Evolutionary conservation across 73 alveolate genomes (phyloP), one percentile per base, ranked within the genome.

Genomic region (Durusdinium trenchii): DNA sequence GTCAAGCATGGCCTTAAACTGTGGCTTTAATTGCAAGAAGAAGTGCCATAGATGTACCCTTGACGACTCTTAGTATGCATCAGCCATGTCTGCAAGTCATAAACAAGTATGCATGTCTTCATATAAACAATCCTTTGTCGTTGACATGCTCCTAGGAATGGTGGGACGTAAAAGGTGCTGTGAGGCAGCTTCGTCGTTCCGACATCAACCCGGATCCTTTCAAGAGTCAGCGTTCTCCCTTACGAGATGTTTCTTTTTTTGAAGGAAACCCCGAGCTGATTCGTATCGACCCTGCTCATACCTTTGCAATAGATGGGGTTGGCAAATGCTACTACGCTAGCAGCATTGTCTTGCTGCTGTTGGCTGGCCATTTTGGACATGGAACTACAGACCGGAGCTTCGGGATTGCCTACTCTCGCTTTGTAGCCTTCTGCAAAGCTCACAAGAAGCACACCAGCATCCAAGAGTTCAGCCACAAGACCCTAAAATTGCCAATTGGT

Each of bases 211-310:
- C 95, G 6, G 32, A 18, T 4, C 95, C 82, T 20, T 57, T 62
- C 54, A 86, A 86, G 45, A 30, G 23, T 6, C n/a, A n/a, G n/a
- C 95, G 61, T 35, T 38, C 79, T 16, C 95, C 82, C 12, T 45
- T 81, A 48, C 67, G 71, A 32, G 69, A 48, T 26, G 54, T 86
- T 18, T 10, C 30, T 36, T 60, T 38, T 18, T 5, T 57, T 5
- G n/a, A n/a, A n/a, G 83, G 61, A 43, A 20, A 42, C 46, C 48
- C 84, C 18, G 20, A 28, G 14, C 18, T 3, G 47, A 86, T 86
- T 36, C 95, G 82, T 38, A 62, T 86, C 43, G 95, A 86, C 78
- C 83, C 84, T 2, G 95, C 95, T 12, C 95, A 86, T 45, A 86
- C 95, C 45, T 86, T 32, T 45, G 95, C 95, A 2, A 86, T 86